These are phyloP conservation scores for Tolypocladium ovalisporum DNA, from an alignment of 2,329 filamentous ascomycete species.

Conservation along the genomic window DNA sequence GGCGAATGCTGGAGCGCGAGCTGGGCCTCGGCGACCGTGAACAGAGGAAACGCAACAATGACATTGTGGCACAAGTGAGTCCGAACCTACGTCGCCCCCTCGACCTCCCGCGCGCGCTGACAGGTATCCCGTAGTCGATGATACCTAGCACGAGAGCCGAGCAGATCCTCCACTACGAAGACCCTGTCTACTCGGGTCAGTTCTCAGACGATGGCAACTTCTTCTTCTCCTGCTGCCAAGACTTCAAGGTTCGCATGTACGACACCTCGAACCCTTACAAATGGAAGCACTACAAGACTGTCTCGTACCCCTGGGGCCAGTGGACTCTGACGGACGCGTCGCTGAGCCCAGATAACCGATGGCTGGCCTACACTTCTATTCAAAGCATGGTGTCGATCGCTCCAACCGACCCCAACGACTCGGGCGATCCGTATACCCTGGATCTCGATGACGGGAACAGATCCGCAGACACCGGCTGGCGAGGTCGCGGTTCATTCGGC, in stretches of 20 bases:
- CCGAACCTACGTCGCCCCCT: background rate
- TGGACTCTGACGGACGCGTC: slow-evolving; percentile 97
- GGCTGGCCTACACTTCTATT: slow-evolving; percentile 86
- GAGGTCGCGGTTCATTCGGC: slow-evolving; percentile 31
- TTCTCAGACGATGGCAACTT: slow-evolving; percentile 97
- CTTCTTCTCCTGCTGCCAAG: slow-evolving; percentile 85
- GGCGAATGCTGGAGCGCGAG: slow-evolving; percentile 70
- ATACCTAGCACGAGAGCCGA: slow-evolving; percentile 71
- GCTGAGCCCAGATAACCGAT: slow-evolving; percentile 82
- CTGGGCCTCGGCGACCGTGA: slow-evolving; percentile 57
- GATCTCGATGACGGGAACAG: slow-evolving; percentile 41
- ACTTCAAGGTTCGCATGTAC: slow-evolving; percentile 94
- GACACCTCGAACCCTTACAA: slow-evolving; percentile 91
- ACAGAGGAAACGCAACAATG: slow-evolving; percentile 48
- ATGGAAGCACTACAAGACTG: slow-evolving; percentile 93
- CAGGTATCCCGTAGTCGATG: slow-evolving; percentile 41
- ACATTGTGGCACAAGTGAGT: slow-evolving; percentile 56
- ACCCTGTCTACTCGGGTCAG: slow-evolving; percentile 85
- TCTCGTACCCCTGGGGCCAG: slow-evolving; percentile 71
- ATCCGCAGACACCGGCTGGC: slow-evolving; percentile 13
- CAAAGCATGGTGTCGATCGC: slow-evolving; percentile 75
- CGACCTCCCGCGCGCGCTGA: background rate
- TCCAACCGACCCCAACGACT: slow-evolving; percentile 73
- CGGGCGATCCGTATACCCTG: slow-evolving; percentile 68
- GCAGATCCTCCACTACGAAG: slow-evolving; percentile 77